These are phyloP conservation scores for Globisporangium nagaii DNA, from an alignment of 352 stramenopile genomes.

Conservation along the genomic window DNA sequence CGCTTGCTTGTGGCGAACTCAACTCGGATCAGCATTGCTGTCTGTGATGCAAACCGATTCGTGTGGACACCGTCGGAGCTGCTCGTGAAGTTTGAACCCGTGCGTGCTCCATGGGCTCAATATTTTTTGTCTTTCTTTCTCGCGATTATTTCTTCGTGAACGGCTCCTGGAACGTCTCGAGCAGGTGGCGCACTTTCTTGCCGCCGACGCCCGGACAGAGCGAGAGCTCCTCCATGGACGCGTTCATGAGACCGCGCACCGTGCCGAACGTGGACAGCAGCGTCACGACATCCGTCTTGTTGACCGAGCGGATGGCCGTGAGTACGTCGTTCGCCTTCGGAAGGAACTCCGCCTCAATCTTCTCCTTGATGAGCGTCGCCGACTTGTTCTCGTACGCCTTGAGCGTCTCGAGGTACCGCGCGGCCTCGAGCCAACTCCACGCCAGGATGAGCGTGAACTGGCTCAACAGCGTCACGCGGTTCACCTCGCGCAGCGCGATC, in stretches of 20 bases:
- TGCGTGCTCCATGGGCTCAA: too few species aligned
- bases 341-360: constrained; percentile 88
- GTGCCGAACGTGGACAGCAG: constrained; percentile 91
- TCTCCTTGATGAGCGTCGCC: constrained; percentile 92
- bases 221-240: constrained; percentile 91
- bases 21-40: too few species aligned
- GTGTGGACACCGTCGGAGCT: too few species aligned
- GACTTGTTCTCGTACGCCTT: constrained; percentile 96
- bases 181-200: constrained; percentile 93
- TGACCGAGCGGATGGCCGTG: constrained; percentile 86
- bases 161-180: constrained; percentile 92
- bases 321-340: constrained; percentile 90
- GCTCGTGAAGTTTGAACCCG: too few species aligned
- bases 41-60: too few species aligned
- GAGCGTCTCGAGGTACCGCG: constrained; percentile 95
- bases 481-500: constrained; percentile 89
- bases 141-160: constrained; percentile 69
- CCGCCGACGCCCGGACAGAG: constrained; percentile 92
- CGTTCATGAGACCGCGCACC: constrained; percentile 81
- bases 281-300: constrained; percentile 95
- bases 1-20: too few species aligned
- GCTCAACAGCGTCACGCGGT: constrained; percentile 87
- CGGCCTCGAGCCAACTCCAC: constrained; percentile 93
- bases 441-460: constrained; percentile 92
- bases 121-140: not conserved